Conservation (phyloP, 1,284 basidiomycete species). For the Tilletia setariae region DNA sequence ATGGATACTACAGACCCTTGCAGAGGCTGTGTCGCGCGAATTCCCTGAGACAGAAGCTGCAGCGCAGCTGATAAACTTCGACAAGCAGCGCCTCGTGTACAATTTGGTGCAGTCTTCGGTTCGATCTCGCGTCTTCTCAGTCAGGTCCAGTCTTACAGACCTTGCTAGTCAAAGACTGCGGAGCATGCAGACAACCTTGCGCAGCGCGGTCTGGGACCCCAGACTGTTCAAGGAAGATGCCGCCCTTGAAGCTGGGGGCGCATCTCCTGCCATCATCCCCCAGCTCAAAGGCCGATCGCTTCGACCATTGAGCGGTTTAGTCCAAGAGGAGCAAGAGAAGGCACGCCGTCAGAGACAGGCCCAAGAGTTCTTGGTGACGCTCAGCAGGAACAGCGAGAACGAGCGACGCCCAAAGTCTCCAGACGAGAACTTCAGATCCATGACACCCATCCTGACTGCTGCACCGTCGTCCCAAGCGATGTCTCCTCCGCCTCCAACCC, state of each 20-base stretch:
- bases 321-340: conserved; percentile 44
- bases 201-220: conserved; percentile 43
- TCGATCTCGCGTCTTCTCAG: conserved; percentile 21
- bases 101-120: conserved; percentile 42
- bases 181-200: conserved; percentile 37
- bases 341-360: conserved; percentile 36
- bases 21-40: conserved; percentile 32
- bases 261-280: conserved; percentile 24
- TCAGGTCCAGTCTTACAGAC: conserved; percentile 30
- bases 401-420: background rate
- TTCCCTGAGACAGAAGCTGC: conserved; percentile 21
- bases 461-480: conserved; percentile 16
- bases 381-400: conserved; percentile 9
- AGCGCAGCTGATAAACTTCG: conserved; percentile 41
- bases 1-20: conserved; percentile 47
- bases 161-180: conserved; percentile 39
- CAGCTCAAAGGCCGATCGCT: conserved; percentile 25
- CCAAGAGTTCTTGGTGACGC: conserved; percentile 22
- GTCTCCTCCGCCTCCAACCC: conserved; percentile 16
- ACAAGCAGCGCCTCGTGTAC: conserved; percentile 43
- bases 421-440: background rate
- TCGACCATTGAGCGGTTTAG: conserved; percentile 32
- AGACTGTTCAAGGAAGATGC: conserved; percentile 43
- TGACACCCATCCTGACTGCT: background rate
- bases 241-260: conserved; percentile 36